phyloP scores from a whole-genome alignment of 352 stramenopile genomes.

The Phytophthora idaei region DNA sequence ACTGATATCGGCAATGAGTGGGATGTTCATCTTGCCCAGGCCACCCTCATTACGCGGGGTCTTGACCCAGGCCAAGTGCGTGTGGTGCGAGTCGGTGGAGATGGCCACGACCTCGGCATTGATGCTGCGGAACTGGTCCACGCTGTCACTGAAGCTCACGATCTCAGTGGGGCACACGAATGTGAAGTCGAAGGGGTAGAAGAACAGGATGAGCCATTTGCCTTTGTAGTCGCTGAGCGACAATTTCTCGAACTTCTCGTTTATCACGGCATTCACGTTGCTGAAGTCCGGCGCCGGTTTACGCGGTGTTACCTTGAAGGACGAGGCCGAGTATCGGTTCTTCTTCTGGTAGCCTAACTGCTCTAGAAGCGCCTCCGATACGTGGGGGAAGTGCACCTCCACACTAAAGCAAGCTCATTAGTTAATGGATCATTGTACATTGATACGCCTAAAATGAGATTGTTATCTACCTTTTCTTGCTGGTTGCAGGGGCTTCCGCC shows the following conservation, averaged over 20 bases:
- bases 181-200: slow-evolving; percentile 90
- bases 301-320: slow-evolving; percentile 77
- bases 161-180: slow-evolving; percentile 90
- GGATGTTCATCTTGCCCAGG: slow-evolving; percentile 86
- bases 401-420: slow-evolving; percentile 36
- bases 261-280: slow-evolving; percentile 80
- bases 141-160: slow-evolving; percentile 79
- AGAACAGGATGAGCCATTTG: slow-evolving; percentile 89
- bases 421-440: background rate
- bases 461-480: slow-evolving; percentile 58
- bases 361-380: slow-evolving; percentile 76
- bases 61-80: slow-evolving; percentile 84
- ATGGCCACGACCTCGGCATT: slow-evolving; percentile 82
- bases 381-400: slow-evolving; percentile 78
- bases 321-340: slow-evolving; percentile 74
- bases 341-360: slow-evolving; percentile 85
- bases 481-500: slow-evolving; percentile 19
- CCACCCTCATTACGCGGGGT: slow-evolving; percentile 80
- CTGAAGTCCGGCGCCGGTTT: slow-evolving; percentile 73
- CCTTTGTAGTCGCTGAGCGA: slow-evolving; percentile 76
- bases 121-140: slow-evolving; percentile 74
- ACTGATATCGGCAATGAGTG: slow-evolving; percentile 79
- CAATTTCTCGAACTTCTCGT: slow-evolving; percentile 83
- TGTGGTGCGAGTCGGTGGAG: slow-evolving; percentile 87
- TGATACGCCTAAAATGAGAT: background rate